Base-by-base conservation (phyloP, 2,329 filamentous ascomycete genomes). In the Lecanoromycetidae sp. region DNA sequence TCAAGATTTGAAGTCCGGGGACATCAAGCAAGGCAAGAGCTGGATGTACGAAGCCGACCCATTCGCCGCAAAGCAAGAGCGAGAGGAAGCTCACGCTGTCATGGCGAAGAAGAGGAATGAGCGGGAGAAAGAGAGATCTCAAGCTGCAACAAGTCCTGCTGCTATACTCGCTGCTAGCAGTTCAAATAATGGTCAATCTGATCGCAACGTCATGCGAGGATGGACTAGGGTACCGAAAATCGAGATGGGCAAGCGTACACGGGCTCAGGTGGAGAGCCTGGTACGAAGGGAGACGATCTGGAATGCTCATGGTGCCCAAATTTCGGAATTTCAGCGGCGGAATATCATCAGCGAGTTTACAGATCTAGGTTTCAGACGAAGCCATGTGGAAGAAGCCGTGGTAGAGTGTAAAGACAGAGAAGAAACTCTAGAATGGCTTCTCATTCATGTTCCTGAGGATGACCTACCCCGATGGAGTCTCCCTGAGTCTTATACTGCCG, bases 21-120 rank as follows among this genome's bases (percentile, higher is more conserved):
- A 95, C 57, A 70, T 86, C 40, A 83, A 80, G 59, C 80, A 85
- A 34, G 87, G 75, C 5, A 77, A 77, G 53, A 82, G 70, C 0
- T 95, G 88, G 84, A 81, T 94, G 76, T 98, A 96, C 63, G 88
- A 94, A 57, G 87, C 87, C 9, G 91, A 98, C 58, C 91, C 91
- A 0, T 98, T 98, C 67, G 76, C 81, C 50, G 81, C 86, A 1
- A 73, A 84, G 53, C 76, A 81, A 55, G 85, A 93, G 63, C 74
- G 84, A 44, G 84, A 94, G 56, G 83, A 87, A 57, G 81, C 84
- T 7, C 84, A 83, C 53, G 79, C 76, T 2, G 71, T 78, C 2
- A 77, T 81, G 37, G 84, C 87, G 58, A 94, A 91, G 72, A 87
- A 86, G 66, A 75, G 80, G 48, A 79, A 76, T 53, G 84, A 91